Evolutionary conservation across 805 yeast species (phyloP).

Genomic region (Wickerhamomyces rabaulensis): DNA sequence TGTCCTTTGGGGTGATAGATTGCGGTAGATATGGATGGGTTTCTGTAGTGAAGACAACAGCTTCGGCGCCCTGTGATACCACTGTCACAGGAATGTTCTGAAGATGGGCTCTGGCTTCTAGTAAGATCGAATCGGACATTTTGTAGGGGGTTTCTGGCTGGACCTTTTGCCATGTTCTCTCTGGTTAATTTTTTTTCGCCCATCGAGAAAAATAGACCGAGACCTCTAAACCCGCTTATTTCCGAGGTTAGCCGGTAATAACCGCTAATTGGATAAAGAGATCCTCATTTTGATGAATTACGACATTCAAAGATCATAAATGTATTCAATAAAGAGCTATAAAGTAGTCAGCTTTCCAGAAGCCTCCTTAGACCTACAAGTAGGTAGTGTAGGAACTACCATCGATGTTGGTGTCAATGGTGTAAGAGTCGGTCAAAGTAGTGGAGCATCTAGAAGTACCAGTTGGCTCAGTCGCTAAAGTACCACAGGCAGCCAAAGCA

Average conservation of each 20-base stretch:
- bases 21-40: conserved; percentile 62
- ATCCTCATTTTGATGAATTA: too few relatives aligned
- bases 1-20: conserved; percentile 8
- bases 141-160: not conserved
- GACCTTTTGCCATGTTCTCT: too few relatives aligned
- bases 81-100: conserved; percentile 45
- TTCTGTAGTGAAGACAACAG: conserved; percentile 60
- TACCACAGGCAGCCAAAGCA: conserved; percentile 23
- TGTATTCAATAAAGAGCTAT: too few relatives aligned
- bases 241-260: too few relatives aligned
- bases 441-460: conserved; percentile 25
- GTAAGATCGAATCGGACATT: conserved; percentile 54
- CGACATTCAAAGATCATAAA: too few relatives aligned
- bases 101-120: conserved; percentile 36
- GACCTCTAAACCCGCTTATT: too few relatives aligned
- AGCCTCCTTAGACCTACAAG: too few relatives aligned
- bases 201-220: too few relatives aligned
- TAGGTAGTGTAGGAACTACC: conserved; percentile 5
- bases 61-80: conserved; percentile 90
- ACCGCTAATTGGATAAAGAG: too few relatives aligned
- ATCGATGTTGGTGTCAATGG: conserved; percentile 3
- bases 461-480: conserved; percentile 26
- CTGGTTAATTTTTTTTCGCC: too few relatives aligned
- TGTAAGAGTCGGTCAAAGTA: conserved; percentile 12
- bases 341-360: too few relatives aligned